Evolutionary conservation across 306 rosid species (phyloP).

Genomic region (Medicago arabica): DNA sequence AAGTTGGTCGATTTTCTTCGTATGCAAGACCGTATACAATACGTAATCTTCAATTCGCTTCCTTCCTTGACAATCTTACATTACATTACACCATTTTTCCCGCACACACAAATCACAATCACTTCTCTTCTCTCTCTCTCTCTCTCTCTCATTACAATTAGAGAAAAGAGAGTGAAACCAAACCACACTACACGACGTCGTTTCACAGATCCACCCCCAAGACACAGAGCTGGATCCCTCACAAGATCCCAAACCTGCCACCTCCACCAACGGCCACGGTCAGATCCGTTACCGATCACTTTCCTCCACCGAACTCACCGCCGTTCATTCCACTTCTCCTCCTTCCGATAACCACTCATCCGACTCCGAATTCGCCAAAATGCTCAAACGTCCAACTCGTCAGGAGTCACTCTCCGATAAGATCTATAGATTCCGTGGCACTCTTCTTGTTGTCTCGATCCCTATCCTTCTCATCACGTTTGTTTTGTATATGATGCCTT

Average conservation of each 20-base stretch:
- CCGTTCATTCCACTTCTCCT: constrained; percentile 65
- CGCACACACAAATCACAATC: constrained; percentile 38
- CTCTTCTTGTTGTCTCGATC: constrained; percentile 66
- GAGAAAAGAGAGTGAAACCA: constrained; percentile 2
- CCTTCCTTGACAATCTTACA: constrained; percentile 37
- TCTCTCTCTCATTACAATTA: no score
- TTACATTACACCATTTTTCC: constrained; percentile 46
- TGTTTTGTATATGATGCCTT: constrained; percentile 75
- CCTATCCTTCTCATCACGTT: constrained; percentile 73
- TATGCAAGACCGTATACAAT: not conserved
- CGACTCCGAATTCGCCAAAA: constrained; percentile 67
- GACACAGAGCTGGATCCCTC: constrained; percentile 82
- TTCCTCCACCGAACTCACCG: constrained; percentile 84
- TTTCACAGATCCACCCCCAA: constrained; percentile 38
- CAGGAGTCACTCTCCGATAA: constrained; percentile 74
- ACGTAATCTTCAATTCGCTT: not conserved
- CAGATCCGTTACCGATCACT: constrained; percentile 99
- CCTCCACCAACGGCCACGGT: constrained; percentile 87
- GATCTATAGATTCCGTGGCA: constrained; percentile 78
- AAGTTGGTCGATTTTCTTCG: not conserved
- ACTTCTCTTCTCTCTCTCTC: constrained; percentile 29
- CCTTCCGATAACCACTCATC: constrained; percentile 55
- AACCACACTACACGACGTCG: constrained; percentile 17
- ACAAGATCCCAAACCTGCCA: constrained; percentile 71
- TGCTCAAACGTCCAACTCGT: constrained; percentile 80